Base-by-base conservation (phyloP, 495 filamentous ascomycete species). In the Lasiosphaeria hispida region DNA sequence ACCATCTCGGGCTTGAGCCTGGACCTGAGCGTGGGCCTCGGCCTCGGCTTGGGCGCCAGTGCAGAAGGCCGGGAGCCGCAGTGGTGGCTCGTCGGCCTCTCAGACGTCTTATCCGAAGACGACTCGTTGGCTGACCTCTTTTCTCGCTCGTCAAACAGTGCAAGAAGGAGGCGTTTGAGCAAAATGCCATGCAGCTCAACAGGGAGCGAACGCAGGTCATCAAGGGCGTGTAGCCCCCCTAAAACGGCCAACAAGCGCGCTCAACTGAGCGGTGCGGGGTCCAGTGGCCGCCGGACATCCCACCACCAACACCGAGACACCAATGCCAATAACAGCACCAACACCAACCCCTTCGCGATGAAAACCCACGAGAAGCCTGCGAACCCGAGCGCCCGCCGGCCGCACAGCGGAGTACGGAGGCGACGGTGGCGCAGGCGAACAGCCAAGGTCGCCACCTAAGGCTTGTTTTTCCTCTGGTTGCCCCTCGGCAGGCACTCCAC, bases 131-230 rank as follows among this genome's bases (percentile, higher is more conserved):
- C 63, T 62, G 63, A 72, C 68, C 39, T 63, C 42, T 55, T 61
- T 48, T 47, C 53, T 65, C 23, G n/a, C 9, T 35, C 58, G 23
- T 23, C 35, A 14, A 51, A 39, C 64, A 85, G 82, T 96, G 92
- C 82, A 97, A 96, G 83, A 91, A 94, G 79, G 91, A 96, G 71
- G 88, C 86, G 14, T 89, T 95, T 73, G 91, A 93, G 69, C 84
- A 89, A 50, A 98, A 98, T 68, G 88, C 88, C 57, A 88, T 91
- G 65, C 92, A 94, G 79, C 77, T 97, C 69, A 90, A 96, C 71
- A 82, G 84, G 41, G 93, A 97, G 79, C 80, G 92, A 58, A 98
- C 94, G 13, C 75, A 76, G 33, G 76, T 78, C 64, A 78, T 80
- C 72, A 75, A 72, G 58, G 77, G 74, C 49, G 76, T 78, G 57